Evolutionary conservation across 2,329 filamentous ascomycete species (phyloP).

Genomic region (Curvularia verruculosa): DNA sequence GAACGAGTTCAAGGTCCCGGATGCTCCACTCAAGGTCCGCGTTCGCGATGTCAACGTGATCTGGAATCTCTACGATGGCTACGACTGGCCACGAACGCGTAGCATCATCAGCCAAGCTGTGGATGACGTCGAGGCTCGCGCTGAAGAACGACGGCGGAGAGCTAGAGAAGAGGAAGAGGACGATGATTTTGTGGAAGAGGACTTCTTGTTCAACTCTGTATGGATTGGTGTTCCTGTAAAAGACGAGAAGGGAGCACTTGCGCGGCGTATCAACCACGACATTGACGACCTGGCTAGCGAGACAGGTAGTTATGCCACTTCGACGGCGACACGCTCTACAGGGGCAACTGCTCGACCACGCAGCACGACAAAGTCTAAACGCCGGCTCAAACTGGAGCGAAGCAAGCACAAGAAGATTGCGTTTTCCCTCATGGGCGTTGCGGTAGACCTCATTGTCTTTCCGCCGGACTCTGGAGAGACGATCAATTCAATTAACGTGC

Average conservation of each 20-base stretch:
- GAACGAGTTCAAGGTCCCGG: conserved; percentile 65
- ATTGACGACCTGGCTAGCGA: conserved; percentile 87
- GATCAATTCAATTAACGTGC: conserved; percentile 83
- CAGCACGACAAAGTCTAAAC: conserved; percentile 49
- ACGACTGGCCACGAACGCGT: conserved; percentile 90
- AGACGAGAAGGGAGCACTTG: conserved; percentile 80
- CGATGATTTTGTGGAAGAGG: conserved; percentile 75
- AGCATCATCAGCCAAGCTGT: conserved; percentile 87
- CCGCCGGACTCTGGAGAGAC: conserved; percentile 79
- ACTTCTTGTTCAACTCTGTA: conserved; percentile 98
- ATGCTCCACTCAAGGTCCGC: conserved; percentile 75
- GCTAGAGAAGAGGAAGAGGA: conserved; percentile 67
- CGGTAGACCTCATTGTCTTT: conserved; percentile 81
- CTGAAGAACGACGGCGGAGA: conserved; percentile 72
- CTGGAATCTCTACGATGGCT: conserved; percentile 97
- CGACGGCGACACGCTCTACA: conserved; percentile 51
- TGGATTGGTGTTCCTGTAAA: conserved; percentile 93
- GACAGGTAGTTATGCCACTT: conserved; percentile 84
- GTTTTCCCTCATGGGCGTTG: conserved; percentile 86
- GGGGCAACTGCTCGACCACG: conserved; percentile 50
- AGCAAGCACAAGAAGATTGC: conserved; percentile 95
- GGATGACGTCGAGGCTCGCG: conserved; percentile 82
- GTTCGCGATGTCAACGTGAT: conserved; percentile 90
- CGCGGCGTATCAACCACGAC: conserved; percentile 83
- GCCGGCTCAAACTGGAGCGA: conserved; percentile 75